Percentiles rank a stretch among this genome's conserved stretches.
These are phyloP conservation scores for Euphorbia tirucalli DNA, from an alignment of 345 rosid genomes.

Conservation along the genomic window DNA sequence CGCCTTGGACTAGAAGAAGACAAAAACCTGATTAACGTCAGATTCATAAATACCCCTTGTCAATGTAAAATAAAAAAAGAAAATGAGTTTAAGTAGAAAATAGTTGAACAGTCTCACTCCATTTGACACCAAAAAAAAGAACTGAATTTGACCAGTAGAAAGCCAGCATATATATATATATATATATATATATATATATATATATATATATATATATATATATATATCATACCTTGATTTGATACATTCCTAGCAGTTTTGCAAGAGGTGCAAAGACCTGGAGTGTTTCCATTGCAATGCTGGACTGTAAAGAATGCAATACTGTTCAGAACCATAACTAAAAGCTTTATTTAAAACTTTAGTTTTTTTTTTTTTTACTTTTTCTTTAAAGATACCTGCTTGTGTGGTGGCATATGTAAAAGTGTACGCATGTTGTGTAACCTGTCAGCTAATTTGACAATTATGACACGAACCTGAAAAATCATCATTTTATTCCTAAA, in stretches of 20 bases:
- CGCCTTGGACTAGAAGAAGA: not conserved
- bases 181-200: too few relatives aligned
- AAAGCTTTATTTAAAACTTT: conserved; percentile 6
- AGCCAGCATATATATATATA: not conserved
- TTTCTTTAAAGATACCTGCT: conserved; percentile 60
- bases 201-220: too few relatives aligned
- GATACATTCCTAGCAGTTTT: conserved; percentile 94
- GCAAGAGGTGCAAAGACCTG: conserved; percentile 98
- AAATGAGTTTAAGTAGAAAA: not conserved
- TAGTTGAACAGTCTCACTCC: conserved; percentile 6
- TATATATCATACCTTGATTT: conserved; percentile 91
- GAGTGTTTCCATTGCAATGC: conserved; percentile 94
- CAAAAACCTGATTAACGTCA: not conserved
- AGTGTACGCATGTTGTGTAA: conserved; percentile 98
- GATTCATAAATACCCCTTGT: not conserved
- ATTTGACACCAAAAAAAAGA: conserved; percentile 6
- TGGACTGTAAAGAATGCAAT: conserved; percentile 57
- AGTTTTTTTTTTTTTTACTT: not conserved
- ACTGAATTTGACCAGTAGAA: not conserved
- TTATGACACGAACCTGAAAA: conserved; percentile 93
- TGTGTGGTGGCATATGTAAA: conserved; percentile 87
- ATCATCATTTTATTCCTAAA: conserved; percentile 20
- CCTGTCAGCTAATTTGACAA: conserved; percentile 97
- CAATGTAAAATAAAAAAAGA: not conserved
- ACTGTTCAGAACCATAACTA: conserved; percentile 25